These are phyloP conservation scores for Pythium monospermum DNA, from an alignment of 352 stramenopile species.

Conservation along the genomic window DNA sequence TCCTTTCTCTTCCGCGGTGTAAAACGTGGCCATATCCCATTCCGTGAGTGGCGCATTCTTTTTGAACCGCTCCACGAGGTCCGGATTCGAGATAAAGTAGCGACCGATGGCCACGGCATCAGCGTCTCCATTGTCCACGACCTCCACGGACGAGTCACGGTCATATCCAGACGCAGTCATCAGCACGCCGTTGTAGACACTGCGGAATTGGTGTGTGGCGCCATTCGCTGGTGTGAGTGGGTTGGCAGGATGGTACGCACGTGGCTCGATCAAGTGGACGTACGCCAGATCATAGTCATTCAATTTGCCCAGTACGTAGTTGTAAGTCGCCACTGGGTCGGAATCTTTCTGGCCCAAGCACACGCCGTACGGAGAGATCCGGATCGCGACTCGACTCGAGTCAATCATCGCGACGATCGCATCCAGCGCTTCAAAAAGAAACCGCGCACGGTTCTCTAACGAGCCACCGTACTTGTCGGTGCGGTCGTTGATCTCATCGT, in stretches of 20 bases:
- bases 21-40: too few relatives aligned
- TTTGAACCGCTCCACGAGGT: slow-evolving; percentile 27
- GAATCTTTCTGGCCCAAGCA: slow-evolving; percentile 10
- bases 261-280: too few relatives aligned
- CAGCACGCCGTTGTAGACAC: slow-evolving; percentile 28
- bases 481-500: slow-evolving; percentile 50
- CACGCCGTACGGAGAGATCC: slow-evolving; percentile 11
- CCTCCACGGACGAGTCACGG: slow-evolving; percentile 12
- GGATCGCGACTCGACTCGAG: slow-evolving; percentile 14
- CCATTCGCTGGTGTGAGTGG: too few relatives aligned
- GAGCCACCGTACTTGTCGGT: slow-evolving; percentile 68
- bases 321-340: too few relatives aligned
- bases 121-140: slow-evolving; percentile 17
- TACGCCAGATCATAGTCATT: too few relatives aligned
- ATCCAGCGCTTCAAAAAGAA: slow-evolving; percentile 52
- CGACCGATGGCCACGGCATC: slow-evolving; percentile 33
- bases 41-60: slow-evolving; percentile 18
- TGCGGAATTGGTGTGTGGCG: slow-evolving; percentile 8
- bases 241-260: too few relatives aligned
- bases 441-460: slow-evolving; percentile 55
- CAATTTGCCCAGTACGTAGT: too few relatives aligned
- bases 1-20: too few relatives aligned
- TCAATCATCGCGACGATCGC: slow-evolving; percentile 11
- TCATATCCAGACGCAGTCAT: slow-evolving; percentile 19
- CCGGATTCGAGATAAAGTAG: slow-evolving; percentile 38